Evolutionary conservation across 371 early-diverging fungal genomes (phyloP), one percentile per base, ranked within the genome.

Genomic region (Mucor piriformis): DNA sequence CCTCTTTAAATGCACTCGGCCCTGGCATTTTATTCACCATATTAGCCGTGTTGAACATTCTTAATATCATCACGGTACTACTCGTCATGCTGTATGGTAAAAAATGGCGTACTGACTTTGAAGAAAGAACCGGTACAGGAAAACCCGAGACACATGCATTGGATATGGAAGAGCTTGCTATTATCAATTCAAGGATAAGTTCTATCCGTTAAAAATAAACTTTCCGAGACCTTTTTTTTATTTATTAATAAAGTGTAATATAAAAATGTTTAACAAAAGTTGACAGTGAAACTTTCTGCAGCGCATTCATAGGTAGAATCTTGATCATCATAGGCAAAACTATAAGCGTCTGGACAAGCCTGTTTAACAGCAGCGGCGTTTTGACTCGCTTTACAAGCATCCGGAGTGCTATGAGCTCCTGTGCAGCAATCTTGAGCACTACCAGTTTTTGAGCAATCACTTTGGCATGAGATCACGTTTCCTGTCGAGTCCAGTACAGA

Each of bases 281-380:
- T 29, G 2, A 67, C 60, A 15, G 51, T 47, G 43, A 56, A 67
- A 13, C 56, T 40, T 6, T 16, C 12, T 7, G 63, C 59, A 32
- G 20, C 35, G 37, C 68, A 67, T 37, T 54, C 46, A 56, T 29
- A 67, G 20, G 68, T 67, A 3, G 68, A 67, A 3, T 42, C 15
- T 15, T 63, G 60, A 53, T 67, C 68, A 52, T 67, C 68, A 15
- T 67, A 63, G 5, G 63, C 59, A 53, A 53, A 60, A 46, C 65
- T 67, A 51, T 79, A 79, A 16, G 72, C 74, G 54, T 79, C 76
- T 0, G 79, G 79, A 35, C 79, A 79, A 15, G 65, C 57, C 0
- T 47, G 15, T 38, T 79, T 79, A 35, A 76, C 57, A 52, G 15
- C 34, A 5, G 42, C 13, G 6, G 74, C 44, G 16, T 57, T 54